Evolutionary conservation across 1,284 basidiomycete species (phyloP).

Genomic region (Heterobasidion annosum): DNA sequence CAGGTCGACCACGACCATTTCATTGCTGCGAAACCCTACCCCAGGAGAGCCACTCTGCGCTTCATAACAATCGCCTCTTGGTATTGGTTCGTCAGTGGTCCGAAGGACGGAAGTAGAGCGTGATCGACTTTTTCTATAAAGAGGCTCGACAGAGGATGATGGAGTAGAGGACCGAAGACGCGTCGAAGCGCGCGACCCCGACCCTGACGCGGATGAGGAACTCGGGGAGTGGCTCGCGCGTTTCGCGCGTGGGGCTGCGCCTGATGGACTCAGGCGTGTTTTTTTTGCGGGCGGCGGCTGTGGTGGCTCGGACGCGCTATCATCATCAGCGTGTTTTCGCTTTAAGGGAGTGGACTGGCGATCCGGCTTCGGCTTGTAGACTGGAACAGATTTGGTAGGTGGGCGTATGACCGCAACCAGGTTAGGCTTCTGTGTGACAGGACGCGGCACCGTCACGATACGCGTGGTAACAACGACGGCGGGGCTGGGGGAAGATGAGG

Average conservation of each 20-base stretch:
- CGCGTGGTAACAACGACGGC: constrained; percentile 17
- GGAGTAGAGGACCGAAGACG: constrained; percentile 20
- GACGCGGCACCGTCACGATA: constrained; percentile 15
- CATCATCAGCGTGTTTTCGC: constrained; percentile 2
- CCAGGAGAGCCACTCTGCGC: constrained; percentile 43
- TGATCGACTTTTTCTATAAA: constrained; percentile 39
- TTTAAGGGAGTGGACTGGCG: background rate
- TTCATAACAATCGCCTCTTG: constrained; percentile 36
- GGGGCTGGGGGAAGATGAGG: constrained; percentile 12
- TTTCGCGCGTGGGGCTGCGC: constrained; percentile 6
- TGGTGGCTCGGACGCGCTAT: background rate
- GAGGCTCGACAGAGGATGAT: constrained; percentile 36
- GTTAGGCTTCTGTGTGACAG: constrained; percentile 2
- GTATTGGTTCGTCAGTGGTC: constrained; percentile 14
- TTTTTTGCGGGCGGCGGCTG: constrained; percentile 2
- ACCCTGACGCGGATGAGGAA: constrained; percentile 19
- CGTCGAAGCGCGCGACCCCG: constrained; percentile 31
- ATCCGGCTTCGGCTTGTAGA: constrained; percentile 1
- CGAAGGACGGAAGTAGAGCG: constrained; percentile 40
- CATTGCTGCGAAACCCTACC: constrained; percentile 41
- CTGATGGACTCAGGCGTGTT: constrained; percentile 6
- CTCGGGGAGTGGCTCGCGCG: constrained; percentile 6
- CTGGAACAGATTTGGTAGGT: constrained; percentile 1
- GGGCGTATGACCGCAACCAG: background rate
- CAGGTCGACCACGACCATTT: constrained; percentile 23